Conservation (phyloP, 2,329 filamentous ascomycete species). For the Karstenula rhodostoma region DNA sequence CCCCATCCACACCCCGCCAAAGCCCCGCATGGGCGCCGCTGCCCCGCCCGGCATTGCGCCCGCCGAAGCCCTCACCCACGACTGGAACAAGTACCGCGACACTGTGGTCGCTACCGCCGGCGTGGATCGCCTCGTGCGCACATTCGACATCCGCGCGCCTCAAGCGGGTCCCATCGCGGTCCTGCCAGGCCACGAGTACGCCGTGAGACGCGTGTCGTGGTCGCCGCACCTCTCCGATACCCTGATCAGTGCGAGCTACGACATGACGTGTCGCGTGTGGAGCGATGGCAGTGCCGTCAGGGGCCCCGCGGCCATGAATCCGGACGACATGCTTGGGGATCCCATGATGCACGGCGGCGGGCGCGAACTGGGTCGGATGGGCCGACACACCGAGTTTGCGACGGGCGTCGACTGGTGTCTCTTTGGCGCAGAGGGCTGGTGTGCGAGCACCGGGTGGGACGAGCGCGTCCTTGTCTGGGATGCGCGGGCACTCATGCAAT, state of each 20-base stretch:
- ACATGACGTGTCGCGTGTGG: conserved; percentile 98
- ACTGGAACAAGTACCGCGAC: conserved; percentile 98
- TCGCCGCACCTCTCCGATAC: conserved; percentile 92
- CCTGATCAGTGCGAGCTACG: conserved; percentile 88
- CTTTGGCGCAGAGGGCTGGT: conserved; percentile 95
- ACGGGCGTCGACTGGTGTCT: conserved; percentile 98
- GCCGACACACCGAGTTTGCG: conserved; percentile 91
- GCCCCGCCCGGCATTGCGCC: conserved; percentile 63
- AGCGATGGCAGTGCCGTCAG: conserved; percentile 74
- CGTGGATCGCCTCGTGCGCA: conserved; percentile 85
- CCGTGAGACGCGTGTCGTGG: conserved; percentile 85
- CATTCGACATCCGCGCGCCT: conserved; percentile 87
- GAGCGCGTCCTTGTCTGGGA: conserved; percentile 93
- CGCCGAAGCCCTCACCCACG: conserved; percentile 87
- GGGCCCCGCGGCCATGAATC: conserved; percentile 37
- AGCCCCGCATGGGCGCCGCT: conserved; percentile 56
- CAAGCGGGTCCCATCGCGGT: conserved; percentile 74
- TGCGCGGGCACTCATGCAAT: conserved; percentile 70
- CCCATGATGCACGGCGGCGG: conserved; percentile 61
- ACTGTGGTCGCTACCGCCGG: conserved; percentile 86
- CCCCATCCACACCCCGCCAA: conserved; percentile 77
- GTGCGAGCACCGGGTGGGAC: conserved; percentile 93
- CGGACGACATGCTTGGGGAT: conserved; percentile 46
- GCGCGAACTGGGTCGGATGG: conserved; percentile 84
- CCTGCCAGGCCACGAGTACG: conserved; percentile 88